Evolutionary conservation across 2,329 filamentous ascomycete genomes (phyloP).

Genomic region (Sphaerulina vaccinii): DNA sequence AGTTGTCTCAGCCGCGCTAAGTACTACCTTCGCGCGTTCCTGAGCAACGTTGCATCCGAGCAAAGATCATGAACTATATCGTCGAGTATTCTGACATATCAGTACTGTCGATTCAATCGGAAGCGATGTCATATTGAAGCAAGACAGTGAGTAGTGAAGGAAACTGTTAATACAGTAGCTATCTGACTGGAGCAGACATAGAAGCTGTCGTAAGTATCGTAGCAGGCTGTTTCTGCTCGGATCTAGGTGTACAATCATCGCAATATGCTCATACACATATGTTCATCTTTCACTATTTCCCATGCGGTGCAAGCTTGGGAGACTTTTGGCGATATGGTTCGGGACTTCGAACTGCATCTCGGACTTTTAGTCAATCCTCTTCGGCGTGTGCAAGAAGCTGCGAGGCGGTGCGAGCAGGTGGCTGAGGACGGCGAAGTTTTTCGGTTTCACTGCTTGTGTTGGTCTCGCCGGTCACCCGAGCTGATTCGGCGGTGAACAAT

Average conservation of each 20-base stretch:
- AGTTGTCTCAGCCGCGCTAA: too few relatives aligned
- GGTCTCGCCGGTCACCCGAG: not conserved
- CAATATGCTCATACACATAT: too few relatives aligned
- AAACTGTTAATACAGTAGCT: constrained; percentile 10
- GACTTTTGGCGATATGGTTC: not conserved
- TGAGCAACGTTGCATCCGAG: too few relatives aligned
- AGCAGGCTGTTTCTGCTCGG: constrained; percentile 9
- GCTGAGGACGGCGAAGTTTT: constrained; percentile 7
- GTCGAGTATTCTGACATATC: too few relatives aligned
- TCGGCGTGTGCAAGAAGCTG: constrained; percentile 8
- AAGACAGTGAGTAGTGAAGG: not conserved
- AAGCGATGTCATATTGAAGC: too few relatives aligned
- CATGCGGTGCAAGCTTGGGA: not conserved
- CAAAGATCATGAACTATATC: too few relatives aligned
- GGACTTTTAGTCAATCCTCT: constrained; percentile 13
- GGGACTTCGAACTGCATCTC: constrained; percentile 7
- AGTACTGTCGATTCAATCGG: too few relatives aligned
- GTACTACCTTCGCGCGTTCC: too few relatives aligned
- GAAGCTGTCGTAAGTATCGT: constrained; percentile 10
- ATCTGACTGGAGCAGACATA: constrained; percentile 6
- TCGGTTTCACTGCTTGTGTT: not conserved
- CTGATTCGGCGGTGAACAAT: not conserved
- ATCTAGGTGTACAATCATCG: constrained; percentile 9
- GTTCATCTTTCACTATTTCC: not conserved
- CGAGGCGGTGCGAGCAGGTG: constrained; percentile 6